These are phyloP conservation scores for Cladosporium sphaerospermum DNA, from an alignment of 2,329 filamentous ascomycete species.

Conservation along the genomic window DNA sequence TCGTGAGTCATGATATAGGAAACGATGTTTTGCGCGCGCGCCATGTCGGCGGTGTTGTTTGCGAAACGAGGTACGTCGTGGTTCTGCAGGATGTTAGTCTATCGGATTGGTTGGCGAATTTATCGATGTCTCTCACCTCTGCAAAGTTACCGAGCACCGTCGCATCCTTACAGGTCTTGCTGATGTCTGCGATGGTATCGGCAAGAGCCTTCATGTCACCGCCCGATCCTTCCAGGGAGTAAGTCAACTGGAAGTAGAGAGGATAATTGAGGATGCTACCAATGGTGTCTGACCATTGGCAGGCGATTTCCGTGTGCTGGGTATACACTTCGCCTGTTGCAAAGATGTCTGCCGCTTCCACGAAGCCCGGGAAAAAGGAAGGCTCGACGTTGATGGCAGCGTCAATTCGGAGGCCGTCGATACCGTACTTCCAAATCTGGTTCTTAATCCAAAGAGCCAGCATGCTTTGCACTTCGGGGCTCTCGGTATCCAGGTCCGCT, in stretches of 20 bases:
- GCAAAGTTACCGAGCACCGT: constrained; percentile 34
- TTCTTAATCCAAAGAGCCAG: constrained; percentile 33
- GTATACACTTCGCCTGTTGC: constrained; percentile 27
- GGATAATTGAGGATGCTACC: constrained; percentile 30
- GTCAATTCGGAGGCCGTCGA: constrained; percentile 32
- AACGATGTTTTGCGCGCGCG: constrained; percentile 14
- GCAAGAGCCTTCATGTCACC: constrained; percentile 36
- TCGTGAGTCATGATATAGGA: constrained; percentile 16
- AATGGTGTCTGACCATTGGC: constrained; percentile 24
- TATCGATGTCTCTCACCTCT: constrained; percentile 18
- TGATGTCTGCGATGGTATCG: constrained; percentile 27
- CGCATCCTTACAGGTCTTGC: constrained; percentile 31
- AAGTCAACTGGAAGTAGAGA: constrained; percentile 32
- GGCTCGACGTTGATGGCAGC: constrained; percentile 29
- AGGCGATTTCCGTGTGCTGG: constrained; percentile 19
- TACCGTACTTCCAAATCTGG: constrained; percentile 34
- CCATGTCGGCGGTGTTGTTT: constrained; percentile 14
- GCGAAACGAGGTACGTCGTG: constrained; percentile 17
- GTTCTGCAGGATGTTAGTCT: constrained; percentile 12
- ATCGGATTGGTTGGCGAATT: neutral
- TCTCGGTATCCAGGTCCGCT: constrained; percentile 40
- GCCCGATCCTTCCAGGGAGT: constrained; percentile 30
- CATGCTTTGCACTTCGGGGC: constrained; percentile 29
- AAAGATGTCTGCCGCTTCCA: constrained; percentile 24
- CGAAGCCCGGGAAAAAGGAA: constrained; percentile 26